Evolutionary conservation across 2,329 filamentous ascomycete genomes (phyloP), one percentile per base, ranked within the genome.

Genomic region (Scleromitrula shiraiana): DNA sequence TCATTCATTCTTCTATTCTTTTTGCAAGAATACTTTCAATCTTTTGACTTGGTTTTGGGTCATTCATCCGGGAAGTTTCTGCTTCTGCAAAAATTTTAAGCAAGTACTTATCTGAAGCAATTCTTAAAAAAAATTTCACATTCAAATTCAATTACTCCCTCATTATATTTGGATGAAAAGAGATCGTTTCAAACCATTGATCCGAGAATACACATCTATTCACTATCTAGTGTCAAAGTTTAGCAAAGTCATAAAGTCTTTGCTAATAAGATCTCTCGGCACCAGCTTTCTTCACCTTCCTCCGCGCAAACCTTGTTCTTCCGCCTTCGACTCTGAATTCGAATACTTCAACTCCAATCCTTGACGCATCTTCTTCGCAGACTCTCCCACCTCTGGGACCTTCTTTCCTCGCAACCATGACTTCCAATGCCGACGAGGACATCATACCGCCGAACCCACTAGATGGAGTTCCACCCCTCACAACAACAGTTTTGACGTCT

Each of bases 241-340:
- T 15, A 20, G 17, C n/a, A 46, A 33, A 14, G 17, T 9, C 19
- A 38, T 20, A 15, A 15, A 20, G 22, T 12, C 32, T 49, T 2
- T 44, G 46, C 46, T 49, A 38, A 46, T 26, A 49, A 19, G 30
- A 15, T n/a, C 27, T 29, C 37, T 9, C n/a, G 33, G 19, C 41
- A 50, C 49, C 66, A 93, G 87, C 86, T 22, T 93, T 93, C 71
- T 84, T 93, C 67, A 84, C 81, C 48, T 91, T 88, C 58, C 75
- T 93, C 14, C 81, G 85, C 57, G 85, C 85, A 54, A 93, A 93
- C 62, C 77, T 93, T 47, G 82, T 83, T 58, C 80, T 91, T 50
- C 75, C 73, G 43, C 70, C 72, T 44, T 62, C 59, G 19, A 56
- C 71, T 26, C 62, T 58, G 17, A 69, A 72, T 38, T 80, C 83